Evolutionary conservation across 2,329 filamentous ascomycete genomes (phyloP), one percentile per base, ranked within the genome.

Genomic region (Fusarium annulatum): DNA sequence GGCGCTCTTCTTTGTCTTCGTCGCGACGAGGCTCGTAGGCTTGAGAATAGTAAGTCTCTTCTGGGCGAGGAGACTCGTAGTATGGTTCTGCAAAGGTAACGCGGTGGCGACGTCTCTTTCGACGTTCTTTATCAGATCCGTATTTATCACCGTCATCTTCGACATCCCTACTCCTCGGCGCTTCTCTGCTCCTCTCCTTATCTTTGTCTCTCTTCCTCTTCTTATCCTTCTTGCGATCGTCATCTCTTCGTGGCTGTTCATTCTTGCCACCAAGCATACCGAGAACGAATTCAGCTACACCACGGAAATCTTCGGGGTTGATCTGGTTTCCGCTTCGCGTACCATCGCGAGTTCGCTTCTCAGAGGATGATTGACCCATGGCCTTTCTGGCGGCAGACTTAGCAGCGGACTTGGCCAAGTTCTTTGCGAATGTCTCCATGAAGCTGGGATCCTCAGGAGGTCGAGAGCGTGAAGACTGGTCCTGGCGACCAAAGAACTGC

Each of bases 11-110:
- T 19, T 61, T 66, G 3, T 74, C 68, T 15, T 74, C 64, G 21
- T 53, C 53, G 21, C 18, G 67, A n/a, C n/a, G 64, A 28, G 58
- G 28, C 3, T 69, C 68, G 15, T 72, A 69, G 2, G 69, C 49
- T 2, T 67, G 67, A 9, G 69, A 53, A 19, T 76, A 73, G 56
- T 70, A 60, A 39, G 52, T 12, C 23, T 61, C 66, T 39, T 76
- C 71, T 38, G 69, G 52, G 8, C 57, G 66, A 33, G 58, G 72
- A 26, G 61, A 51, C 4, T 75, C 65, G 34, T 67, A 45, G 55
- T 73, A 75, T 9, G 75, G 74, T 26, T 77, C 75, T 64, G 76
- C 74, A 60, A 77, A 77, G 45, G 72, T 75, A 39, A 77, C 75
- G 53, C 70, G 70, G 18, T 72, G 72, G 14, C 70, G 67, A 36